Percentiles rank a stretch among this genome's conserved stretches.
These are phyloP conservation scores for Leccinum pellstonianum DNA, from an alignment of 768 basidiomycete genomes.

Conservation along the genomic window DNA sequence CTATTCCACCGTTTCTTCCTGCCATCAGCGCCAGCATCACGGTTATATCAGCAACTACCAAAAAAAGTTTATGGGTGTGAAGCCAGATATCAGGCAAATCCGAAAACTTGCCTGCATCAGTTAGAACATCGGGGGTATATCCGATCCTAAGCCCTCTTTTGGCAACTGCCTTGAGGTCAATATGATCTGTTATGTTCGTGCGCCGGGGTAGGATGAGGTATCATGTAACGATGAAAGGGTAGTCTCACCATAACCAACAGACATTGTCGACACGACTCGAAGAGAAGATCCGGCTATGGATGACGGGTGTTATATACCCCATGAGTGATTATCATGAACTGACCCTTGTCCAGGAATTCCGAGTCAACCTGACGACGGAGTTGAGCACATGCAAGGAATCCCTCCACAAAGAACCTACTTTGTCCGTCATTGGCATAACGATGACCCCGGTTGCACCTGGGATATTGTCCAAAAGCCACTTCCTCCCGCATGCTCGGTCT, in stretches of 20 bases:
- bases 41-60: conserved; percentile 82
- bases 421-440: conserved; percentile 63
- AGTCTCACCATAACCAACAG: conserved; percentile 76
- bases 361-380: conserved; percentile 54
- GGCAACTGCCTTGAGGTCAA: conserved; percentile 59
- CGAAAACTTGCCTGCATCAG: conserved; percentile 68
- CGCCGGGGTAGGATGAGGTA: background rate
- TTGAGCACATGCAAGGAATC: background rate
- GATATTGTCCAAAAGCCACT: conserved; percentile 75
- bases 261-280: conserved; percentile 89
- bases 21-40: conserved; percentile 96
- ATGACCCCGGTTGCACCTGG: conserved; percentile 62
- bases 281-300: conserved; percentile 67
- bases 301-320: conserved; percentile 1
- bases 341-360: conserved; percentile 52
- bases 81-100: background rate
- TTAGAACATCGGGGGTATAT: conserved; percentile 92
- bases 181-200: conserved; percentile 62
- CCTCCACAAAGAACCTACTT: conserved; percentile 41
- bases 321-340: conserved; percentile 1
- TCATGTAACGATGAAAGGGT: background rate
- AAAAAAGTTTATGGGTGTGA: background rate
- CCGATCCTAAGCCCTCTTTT: conserved; percentile 71
- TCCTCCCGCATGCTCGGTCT: conserved; percentile 53
- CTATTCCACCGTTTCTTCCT: conserved; percentile 70